A percentile compares a stretch with the other conserved stretches of the same genome.
Conservation (phyloP, 495 filamentous ascomycete genomes). For the Podospora pseudocomata region DNA sequence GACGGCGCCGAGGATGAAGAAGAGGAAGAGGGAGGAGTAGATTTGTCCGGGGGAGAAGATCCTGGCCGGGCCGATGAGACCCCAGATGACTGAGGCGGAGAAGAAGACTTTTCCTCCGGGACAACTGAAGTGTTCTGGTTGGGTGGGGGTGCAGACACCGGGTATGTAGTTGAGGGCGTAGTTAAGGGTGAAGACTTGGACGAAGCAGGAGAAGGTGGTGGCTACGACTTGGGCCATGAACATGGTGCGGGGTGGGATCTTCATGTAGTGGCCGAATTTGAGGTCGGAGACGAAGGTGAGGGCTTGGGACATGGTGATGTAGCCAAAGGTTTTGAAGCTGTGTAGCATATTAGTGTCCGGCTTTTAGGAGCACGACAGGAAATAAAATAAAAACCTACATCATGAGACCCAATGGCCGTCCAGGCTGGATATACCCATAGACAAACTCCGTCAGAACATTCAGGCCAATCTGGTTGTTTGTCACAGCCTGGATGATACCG, state of each 20-base stretch:
- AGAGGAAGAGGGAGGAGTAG: slow-evolving; percentile 61
- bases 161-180: slow-evolving; percentile 61
- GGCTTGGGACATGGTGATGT: slow-evolving; percentile 61
- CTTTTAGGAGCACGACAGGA: no score
- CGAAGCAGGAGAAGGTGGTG: slow-evolving; percentile 61
- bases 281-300: slow-evolving; percentile 54
- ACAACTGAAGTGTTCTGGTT: slow-evolving; percentile 63
- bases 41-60: slow-evolving; percentile 67
- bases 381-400: slow-evolving; percentile 34
- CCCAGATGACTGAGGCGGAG: slow-evolving; percentile 67
- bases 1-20: slow-evolving; percentile 59
- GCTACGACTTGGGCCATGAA: slow-evolving; percentile 67
- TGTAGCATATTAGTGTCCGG: no score
- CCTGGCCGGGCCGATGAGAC: slow-evolving; percentile 61
- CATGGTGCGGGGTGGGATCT: slow-evolving; percentile 62
- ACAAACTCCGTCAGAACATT: slow-evolving; percentile 71
- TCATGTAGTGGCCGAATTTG: slow-evolving; percentile 68
- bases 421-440: slow-evolving; percentile 66
- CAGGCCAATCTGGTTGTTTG: slow-evolving; percentile 64
- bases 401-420: slow-evolving; percentile 64
- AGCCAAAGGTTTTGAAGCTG: slow-evolving; percentile 71
- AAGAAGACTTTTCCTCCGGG: slow-evolving; percentile 67
- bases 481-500: slow-evolving; percentile 61
- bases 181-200: slow-evolving; percentile 63
- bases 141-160: slow-evolving; percentile 57